Base-by-base conservation (phyloP, 2,329 filamentous ascomycete species). In the Diplodia intermedia region DNA sequence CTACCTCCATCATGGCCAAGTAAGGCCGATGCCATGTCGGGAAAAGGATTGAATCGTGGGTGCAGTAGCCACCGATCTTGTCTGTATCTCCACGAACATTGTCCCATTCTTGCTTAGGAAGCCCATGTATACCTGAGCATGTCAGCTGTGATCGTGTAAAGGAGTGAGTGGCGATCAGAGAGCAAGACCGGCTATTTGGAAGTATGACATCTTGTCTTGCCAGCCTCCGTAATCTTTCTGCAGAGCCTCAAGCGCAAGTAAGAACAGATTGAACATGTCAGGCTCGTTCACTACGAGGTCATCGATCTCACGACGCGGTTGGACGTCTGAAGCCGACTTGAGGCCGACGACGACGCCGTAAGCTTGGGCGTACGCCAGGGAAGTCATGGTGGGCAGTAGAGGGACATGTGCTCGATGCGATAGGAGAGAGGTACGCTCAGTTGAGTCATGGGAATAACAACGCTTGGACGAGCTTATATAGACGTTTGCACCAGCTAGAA, bases 101-200 rank as follows among this genome's bases (percentile, higher is more conserved):
- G 3, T 47, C 43, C 43, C 43, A 47, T 20, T 20, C 18, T 20
- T n/a, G n/a, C n/a, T 20, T 20, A n/a, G 43, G 43, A 8, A 47
- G 43, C 9, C 43, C 43, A 11, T 47, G 43, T 7, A 47, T 47
- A 8, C 43, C 43, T 47, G 43, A 4, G 7, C 18, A 20, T 20
- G 43, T 47, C 18, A 20, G n/a, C n/a, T 11, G 1, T 8, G n/a
- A 9, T 20, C 8, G n/a, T n/a, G 2, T 9, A 1, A 20, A 20
- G 18, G 3, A 9, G 8, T 1, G 18, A 5, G 1, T 47, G 7
- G 4, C 5, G 9, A 4, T 0, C 1, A 20, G 18, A n/a, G 43
- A 47, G 8, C 7, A 8, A 3, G n/a, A 47, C 43, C 43, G 8
- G 43, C 43, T 47, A 47, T 14, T 20, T 47, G 43, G 18, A 47